Evolutionary conservation across 2,329 filamentous ascomycete genomes (phyloP).

Genomic region (Venturia pyrina): DNA sequence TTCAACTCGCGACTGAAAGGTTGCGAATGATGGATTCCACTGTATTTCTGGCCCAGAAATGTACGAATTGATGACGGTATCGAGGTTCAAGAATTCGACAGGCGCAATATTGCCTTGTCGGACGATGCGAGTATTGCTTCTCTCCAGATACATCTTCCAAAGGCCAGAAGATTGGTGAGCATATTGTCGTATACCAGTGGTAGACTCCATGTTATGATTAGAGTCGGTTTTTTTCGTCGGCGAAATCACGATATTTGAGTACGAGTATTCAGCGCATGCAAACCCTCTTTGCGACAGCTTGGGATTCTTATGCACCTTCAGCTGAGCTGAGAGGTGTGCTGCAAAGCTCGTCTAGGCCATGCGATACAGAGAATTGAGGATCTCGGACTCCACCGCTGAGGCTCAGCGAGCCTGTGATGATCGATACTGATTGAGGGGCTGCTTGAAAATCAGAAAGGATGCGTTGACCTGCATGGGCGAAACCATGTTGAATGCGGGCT

Average conservation of each 20-base stretch:
- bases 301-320: background rate
- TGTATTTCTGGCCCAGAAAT: constrained; percentile 15
- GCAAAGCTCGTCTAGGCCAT: background rate
- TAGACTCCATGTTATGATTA: background rate
- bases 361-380: background rate
- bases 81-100: background rate
- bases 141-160: background rate
- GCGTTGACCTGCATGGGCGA: background rate
- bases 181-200: background rate
- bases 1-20: constrained; percentile 13
- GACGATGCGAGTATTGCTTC: background rate
- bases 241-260: background rate
- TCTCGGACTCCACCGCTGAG: background rate
- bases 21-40: constrained; percentile 15
- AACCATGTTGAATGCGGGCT: background rate
- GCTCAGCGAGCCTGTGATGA: background rate
- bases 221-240: background rate
- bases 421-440: background rate
- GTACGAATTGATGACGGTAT: background rate
- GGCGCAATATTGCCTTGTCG: background rate
- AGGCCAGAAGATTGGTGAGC: background rate
- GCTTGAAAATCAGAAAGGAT: background rate
- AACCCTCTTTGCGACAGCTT: no score
- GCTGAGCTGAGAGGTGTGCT: background rate
- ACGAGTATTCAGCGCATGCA: background rate